These are phyloP conservation scores for Porcisia deanei DNA, from an alignment of 208 protist species.

Conservation along the genomic window DNA sequence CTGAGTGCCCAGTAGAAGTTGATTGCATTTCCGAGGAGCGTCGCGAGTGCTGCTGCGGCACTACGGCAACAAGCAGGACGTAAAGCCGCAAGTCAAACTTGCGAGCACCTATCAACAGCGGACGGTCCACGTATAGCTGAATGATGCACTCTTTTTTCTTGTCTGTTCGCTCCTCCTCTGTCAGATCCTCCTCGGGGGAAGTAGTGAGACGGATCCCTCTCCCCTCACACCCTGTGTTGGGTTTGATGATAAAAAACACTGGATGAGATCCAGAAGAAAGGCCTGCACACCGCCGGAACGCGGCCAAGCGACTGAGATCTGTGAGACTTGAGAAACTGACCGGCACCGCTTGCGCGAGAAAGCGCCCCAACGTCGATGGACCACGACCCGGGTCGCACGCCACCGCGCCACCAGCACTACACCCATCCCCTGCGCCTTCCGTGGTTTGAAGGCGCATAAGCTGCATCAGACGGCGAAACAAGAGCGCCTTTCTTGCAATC, in stretches of 20 bases:
- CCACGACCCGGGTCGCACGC: not conserved
- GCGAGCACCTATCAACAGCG: slow-evolving; percentile 88
- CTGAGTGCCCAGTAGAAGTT: not conserved
- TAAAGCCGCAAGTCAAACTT: slow-evolving; percentile 97
- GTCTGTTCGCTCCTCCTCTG: slow-evolving; percentile 26
- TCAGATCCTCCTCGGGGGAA: slow-evolving; percentile 47
- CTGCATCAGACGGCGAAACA: slow-evolving; percentile 88
- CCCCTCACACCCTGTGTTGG: slow-evolving; percentile 83
- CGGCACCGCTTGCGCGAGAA: slow-evolving; percentile 35
- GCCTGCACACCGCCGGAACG: slow-evolving; percentile 11
- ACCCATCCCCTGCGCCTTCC: not conserved
- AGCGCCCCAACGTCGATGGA: slow-evolving; percentile 3
- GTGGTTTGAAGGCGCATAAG: not conserved
- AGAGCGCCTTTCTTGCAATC: slow-evolving; percentile 88
- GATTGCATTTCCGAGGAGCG: not conserved
- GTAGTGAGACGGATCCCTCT: slow-evolving; percentile 76
- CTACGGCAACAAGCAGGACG: slow-evolving; percentile 78
- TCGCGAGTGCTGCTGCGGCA: slow-evolving; percentile 6
- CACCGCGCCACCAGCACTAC: not conserved
- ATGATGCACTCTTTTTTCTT: slow-evolving; percentile 60
- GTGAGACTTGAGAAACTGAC: slow-evolving; percentile 57
- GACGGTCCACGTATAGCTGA: slow-evolving; percentile 89
- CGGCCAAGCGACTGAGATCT: slow-evolving; percentile 35
- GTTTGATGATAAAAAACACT: slow-evolving; percentile 85
- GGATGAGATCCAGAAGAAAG: not conserved